These are phyloP conservation scores for Cladosporium sp. DNA, from an alignment of 2,329 filamentous ascomycete genomes.

Conservation along the genomic window DNA sequence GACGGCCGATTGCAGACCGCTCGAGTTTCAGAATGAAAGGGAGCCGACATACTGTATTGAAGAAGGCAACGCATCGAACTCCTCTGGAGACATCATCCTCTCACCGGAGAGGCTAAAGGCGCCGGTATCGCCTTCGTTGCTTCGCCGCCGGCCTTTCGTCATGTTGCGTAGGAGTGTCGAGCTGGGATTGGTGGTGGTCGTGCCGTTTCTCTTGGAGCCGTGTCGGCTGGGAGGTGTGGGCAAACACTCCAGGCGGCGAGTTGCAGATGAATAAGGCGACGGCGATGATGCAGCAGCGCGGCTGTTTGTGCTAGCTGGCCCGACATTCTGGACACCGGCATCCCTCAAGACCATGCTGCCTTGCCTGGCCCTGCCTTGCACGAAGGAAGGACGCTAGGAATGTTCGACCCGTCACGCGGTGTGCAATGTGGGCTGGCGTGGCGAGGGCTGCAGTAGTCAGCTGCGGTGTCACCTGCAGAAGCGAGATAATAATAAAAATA, in stretches of 20 bases:
- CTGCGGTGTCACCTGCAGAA: conserved; percentile 1
- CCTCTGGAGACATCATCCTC: conserved; percentile 27
- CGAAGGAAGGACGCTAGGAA: neutral
- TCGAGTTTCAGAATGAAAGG: conserved; percentile 15
- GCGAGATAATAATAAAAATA: neutral
- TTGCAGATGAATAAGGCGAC: neutral
- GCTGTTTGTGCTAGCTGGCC: conserved; percentile 3
- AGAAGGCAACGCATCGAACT: conserved; percentile 39
- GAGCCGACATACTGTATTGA: conserved; percentile 39
- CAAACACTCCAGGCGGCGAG: conserved; percentile 6
- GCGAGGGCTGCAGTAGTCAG: neutral
- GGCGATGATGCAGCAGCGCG: neutral
- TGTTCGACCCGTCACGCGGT: conserved; percentile 2
- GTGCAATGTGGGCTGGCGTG: neutral
- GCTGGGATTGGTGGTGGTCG: neutral
- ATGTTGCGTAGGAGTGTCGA: neutral
- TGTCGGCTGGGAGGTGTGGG: neutral
- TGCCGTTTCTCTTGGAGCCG: neutral
- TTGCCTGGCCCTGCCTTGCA: neutral
- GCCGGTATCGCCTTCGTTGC: neutral
- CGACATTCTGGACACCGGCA: neutral
- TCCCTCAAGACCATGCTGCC: neutral
- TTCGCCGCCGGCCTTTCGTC: conserved; percentile 1
- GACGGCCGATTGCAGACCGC: conserved; percentile 16
- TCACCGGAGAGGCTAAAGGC: neutral